These are phyloP conservation scores for Penicillium longicatenatum DNA, from an alignment of 495 filamentous ascomycete genomes.

Conservation along the genomic window DNA sequence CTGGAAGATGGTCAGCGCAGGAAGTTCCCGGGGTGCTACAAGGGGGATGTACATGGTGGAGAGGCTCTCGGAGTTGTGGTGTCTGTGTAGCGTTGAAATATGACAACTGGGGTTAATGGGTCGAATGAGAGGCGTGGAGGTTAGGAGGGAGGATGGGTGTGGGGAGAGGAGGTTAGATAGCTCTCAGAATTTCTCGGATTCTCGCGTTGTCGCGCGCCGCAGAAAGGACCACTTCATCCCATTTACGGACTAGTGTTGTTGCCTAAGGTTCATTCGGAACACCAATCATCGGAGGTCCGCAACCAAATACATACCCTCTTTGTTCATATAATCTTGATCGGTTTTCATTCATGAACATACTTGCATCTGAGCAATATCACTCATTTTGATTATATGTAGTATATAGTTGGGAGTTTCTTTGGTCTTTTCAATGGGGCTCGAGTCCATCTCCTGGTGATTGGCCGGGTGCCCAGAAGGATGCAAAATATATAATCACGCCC, in stretches of 20 bases:
- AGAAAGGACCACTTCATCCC: slow-evolving; percentile 31
- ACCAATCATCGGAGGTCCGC: not conserved
- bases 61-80: slow-evolving; percentile 16
- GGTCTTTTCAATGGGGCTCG: too few species aligned
- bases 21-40: slow-evolving; percentile 2
- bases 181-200: slow-evolving; percentile 32
- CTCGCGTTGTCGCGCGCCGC: slow-evolving; percentile 41
- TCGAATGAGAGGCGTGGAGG: slow-evolving; percentile 2
- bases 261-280: slow-evolving; percentile 19
- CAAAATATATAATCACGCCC: too few species aligned
- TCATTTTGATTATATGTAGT: too few species aligned
- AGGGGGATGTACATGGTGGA: slow-evolving; percentile 40
- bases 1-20: slow-evolving; percentile 41
- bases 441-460: too few species aligned
- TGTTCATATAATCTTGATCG: too few species aligned
- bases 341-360: too few species aligned
- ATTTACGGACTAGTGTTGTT: slow-evolving; percentile 21
- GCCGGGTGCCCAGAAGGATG: too few species aligned
- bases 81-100: not conserved
- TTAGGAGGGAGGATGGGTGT: slow-evolving; percentile 4
- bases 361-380: too few species aligned
- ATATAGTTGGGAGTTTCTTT: too few species aligned
- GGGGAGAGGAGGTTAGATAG: slow-evolving; percentile 18
- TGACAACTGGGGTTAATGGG: not conserved
- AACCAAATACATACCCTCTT: too few species aligned